Evolutionary conservation across 2,329 filamentous ascomycete species (phyloP), one percentile per base, ranked within the genome.

Genomic region (Aspergillus flavus): DNA sequence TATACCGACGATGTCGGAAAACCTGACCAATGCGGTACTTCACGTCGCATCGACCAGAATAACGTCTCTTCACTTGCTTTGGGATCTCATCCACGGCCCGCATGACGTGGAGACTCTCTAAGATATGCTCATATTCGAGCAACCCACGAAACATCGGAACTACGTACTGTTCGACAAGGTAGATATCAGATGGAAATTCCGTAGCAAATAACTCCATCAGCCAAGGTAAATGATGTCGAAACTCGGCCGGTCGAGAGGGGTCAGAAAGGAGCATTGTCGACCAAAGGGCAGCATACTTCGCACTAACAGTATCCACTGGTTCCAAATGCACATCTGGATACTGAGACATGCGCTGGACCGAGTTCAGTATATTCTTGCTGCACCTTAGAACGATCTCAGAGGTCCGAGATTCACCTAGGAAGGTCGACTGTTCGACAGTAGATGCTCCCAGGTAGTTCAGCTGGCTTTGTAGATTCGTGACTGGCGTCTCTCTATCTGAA

Each of bases 1-100:
- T 82, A 75, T 95, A 97, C 53, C 93, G 86, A 65, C 84, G 87
- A 78, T 99, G 95, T 55, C 85, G 85, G 74, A 98, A 96, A 7
- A 97, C 85, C 70, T 96, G 91, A 0, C 95, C 95, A 56, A 97
- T 86, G 57, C 84, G 86, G 75, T 87, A 94, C 64, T 80, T 84
- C 57, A 93, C 86, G 32, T 78, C 72, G n/a, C 73, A 71, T 64
- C 73, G 70, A 73, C 78, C 69, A 68, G 65, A 55, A 26, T 67
- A 67, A 41, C 80, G 78, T 28, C 61, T 64, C 58, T 77, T 78
- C n/a, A 80, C 65, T 64, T 82, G 79, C 65, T 84, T 87, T 2
- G 81, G 81, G 62, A 85, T 85, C 12, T 80, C 77, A 70, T 91
- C 89, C 32, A 82, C 81, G 6, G 81, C 80, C 46, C 85, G 82